Evolutionary conservation across 805 yeast species (phyloP), one percentile per base, ranked within the genome.

Genomic region (Spathaspora arborariae): DNA sequence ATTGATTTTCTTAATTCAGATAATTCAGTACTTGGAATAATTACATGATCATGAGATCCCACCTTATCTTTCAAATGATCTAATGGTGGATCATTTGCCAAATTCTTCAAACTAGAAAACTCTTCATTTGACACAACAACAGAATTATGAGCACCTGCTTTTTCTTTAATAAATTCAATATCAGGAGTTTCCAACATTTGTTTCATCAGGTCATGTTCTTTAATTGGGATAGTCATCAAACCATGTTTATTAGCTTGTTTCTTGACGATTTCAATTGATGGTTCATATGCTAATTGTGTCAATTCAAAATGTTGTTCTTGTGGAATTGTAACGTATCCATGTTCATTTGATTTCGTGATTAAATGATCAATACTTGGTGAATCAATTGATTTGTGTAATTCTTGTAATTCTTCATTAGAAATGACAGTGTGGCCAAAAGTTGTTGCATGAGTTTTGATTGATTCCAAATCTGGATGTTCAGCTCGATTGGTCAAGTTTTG

Each of bases 341-440:
- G 8, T 8, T 22, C 49, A 33, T 34, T 46, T 1, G 65, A 65
- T 36, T 58, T 57, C n/a, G 38, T 15, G 8, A 42, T 41, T 7
- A 65, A 33, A 35, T 62, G 63, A 2, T 63, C 67, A 2, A 67
- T 55, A n/a, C 58, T 50, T 16, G 75, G 75, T 11, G 59, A 61
- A 45, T 62, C 51, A 0, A 68, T 72, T 7, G 56, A 49, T 21
- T 53, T 50, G 13, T 39, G 41, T 45, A 61, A 47, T 5, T 47
- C 46, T 9, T 48, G 49, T 16, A 52, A 51, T 19, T 47, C 51
- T 7, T 37, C 20, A 24, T 47, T 38, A 4, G 49, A 22, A 8
- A 57, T 22, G 1, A 57, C 41, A 4, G 45, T 38, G 19, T 47
- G 40, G 6, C 60, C 65, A n/a, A 53, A 47, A 8, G 35, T 39